phyloP scores from a whole-genome alignment of 345 rosid species.

The Eucalyptus paniculata region DNA sequence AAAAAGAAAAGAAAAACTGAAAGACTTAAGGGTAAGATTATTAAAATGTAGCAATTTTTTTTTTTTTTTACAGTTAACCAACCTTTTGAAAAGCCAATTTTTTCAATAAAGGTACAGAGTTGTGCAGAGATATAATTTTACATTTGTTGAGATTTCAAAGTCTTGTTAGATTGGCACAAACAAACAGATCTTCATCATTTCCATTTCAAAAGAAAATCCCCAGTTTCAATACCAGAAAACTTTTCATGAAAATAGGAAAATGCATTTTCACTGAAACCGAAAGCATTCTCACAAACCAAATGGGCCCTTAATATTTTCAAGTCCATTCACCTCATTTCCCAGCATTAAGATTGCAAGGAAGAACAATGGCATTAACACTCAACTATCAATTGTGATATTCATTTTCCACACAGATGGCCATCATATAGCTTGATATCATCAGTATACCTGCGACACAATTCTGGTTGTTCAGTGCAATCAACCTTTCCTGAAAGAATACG shows the following conservation, averaged over 20 bases:
- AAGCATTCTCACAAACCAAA: neutral
- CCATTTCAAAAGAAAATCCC: neutral
- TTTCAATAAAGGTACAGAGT: neutral
- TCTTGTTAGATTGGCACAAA: neutral
- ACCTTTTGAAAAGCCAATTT: neutral
- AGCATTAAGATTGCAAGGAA: neutral
- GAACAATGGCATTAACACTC: neutral
- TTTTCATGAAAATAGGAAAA: neutral
- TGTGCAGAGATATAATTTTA: neutral
- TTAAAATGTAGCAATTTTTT: neutral
- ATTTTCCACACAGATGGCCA: neutral
- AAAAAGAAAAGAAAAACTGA: neutral
- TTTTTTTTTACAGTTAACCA: neutral
- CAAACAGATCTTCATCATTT: neutral
- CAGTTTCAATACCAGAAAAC: neutral
- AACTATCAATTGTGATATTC: neutral
- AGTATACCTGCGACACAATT: slow-evolving; percentile 79
- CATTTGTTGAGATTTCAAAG: neutral
- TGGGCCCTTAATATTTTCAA: neutral
- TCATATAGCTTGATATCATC: neutral
- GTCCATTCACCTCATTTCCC: neutral
- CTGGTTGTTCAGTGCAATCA: slow-evolving; percentile 78
- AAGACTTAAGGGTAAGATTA: neutral
- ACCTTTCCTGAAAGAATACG: slow-evolving; percentile 6
- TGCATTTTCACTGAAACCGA: neutral